Evolutionary conservation across 805 yeast species (phyloP).

Genomic region (Lipomyces chichibuensis): DNA sequence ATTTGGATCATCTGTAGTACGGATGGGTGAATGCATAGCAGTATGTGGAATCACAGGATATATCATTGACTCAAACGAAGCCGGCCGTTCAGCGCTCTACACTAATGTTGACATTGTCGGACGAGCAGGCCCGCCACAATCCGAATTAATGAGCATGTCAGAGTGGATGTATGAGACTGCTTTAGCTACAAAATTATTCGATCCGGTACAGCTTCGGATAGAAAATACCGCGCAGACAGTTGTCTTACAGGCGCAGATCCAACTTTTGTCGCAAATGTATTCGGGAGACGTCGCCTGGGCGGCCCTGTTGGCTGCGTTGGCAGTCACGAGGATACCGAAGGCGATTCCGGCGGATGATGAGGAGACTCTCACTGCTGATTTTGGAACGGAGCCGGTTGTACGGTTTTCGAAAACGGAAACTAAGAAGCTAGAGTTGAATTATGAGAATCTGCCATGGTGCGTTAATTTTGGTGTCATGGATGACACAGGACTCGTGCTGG

Average conservation of each 20-base stretch:
- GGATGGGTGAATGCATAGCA: constrained; percentile 30
- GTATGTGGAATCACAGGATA: constrained; percentile 33
- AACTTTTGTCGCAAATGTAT: constrained; percentile 75
- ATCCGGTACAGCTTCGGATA: constrained; percentile 51
- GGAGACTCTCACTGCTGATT: not conserved
- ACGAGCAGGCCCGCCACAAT: constrained; percentile 74
- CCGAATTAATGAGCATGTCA: constrained; percentile 76
- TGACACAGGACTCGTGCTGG: constrained; percentile 19
- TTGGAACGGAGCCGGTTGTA: not conserved
- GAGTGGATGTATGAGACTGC: constrained; percentile 64
- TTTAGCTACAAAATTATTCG: constrained; percentile 60
- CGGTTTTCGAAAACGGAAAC: constrained; percentile 15
- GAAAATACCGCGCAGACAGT: constrained; percentile 55
- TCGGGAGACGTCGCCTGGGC: constrained; percentile 72
- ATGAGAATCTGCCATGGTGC: constrained; percentile 30
- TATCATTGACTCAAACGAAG: constrained; percentile 6
- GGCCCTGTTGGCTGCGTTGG: constrained; percentile 62
- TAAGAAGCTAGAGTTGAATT: constrained; percentile 6
- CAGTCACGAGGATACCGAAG: constrained; percentile 59
- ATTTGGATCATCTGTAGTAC: constrained; percentile 33
- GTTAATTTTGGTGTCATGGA: constrained; percentile 24
- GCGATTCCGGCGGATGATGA: constrained; percentile 10
- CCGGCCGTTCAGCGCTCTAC: constrained; percentile 11
- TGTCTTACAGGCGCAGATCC: constrained; percentile 68
- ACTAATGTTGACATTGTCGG: constrained; percentile 48